Base-by-base conservation (phyloP, 768 basidiomycete species). In the Rubroboletus pulcherrimus region DNA sequence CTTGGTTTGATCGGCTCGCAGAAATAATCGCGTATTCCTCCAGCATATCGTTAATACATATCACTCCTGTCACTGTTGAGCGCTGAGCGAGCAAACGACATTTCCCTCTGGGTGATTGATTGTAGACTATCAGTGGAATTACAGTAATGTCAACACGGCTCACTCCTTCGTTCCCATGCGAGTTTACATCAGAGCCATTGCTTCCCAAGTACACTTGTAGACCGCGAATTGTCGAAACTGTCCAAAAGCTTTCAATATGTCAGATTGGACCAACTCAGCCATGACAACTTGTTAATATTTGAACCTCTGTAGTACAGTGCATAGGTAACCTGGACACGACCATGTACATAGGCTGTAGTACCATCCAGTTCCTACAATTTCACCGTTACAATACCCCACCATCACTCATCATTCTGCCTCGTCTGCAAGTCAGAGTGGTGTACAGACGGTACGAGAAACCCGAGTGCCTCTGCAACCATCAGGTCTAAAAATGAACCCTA, bases 1-100 rank as follows among this genome's bases (percentile, higher is more conserved):
- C 69, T 85, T 29, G 73, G 76, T 26, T 50, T 69, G 50, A 67
- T 74, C 46, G 78, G 67, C 21, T 65, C 67, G 12, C 67, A 67
- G 51, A 61, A 58, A 24, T 71, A 51, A 57, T 35, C 29, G n/a
- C 53, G 14, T 29, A 19, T 51, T 24, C 33, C 37, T 19, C 21
- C 21, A 24, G 39, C 34, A 14, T 31, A 19, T 30, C 40, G 11
- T 33, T 4, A 14, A 40, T 40, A 26, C 29, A 40, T 31, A 52
- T 43, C 48, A 17, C 21, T 26, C 26, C 24, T 48, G 12, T 11
- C 47, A 19, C 34, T 21, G 37, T 14, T 21, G 37, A 34, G 26
- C 26, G 5, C 26, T 26, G 26, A 4, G 34, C 48, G 12, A 51
- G 56, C 19, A 19, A 45, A 35, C 30, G 38, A 45, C 56, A n/a